Base-by-base conservation (phyloP, 1,139 yeast species). In the Scheffersomyces illinoinensis region DNA sequence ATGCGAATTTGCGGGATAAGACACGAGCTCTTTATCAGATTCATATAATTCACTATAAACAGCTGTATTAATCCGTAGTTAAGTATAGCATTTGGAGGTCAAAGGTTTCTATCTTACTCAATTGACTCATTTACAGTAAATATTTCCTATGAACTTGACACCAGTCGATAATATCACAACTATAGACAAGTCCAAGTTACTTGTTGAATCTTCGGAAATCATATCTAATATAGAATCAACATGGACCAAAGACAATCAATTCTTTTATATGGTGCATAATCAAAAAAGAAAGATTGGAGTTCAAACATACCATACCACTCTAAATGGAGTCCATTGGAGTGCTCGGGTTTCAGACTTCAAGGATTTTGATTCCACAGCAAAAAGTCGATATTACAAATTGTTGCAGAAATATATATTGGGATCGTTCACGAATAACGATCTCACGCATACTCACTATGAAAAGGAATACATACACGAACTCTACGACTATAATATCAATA, bases 361-460 rank as follows among this genome's bases (percentile, higher is more conserved):
- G 20, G 68, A 63, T 55, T 61, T 66, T 21, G 64, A 62, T n/a
- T 62, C 60, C 50, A 61, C 61, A 1, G 51, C 61, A 54, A 66
- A 66, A 56, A 62, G 61, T 43, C 58, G 57, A 47, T 65, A 63
- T 58, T 63, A 61, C 59, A 57, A 61, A 14, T 57, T 60, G 17
- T 58, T 69, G 53, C 47, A 57, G 33, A 62, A 62, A 19, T 70
- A 66, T 53, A 56, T 69, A 52, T 58, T 68, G 50, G 73, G 73
- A 5, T 66, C 70, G 4, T 57, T 62, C n/a, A 50, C 56, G 3
- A 68, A 66, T 56, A 55, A 59, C 50, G 68, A 69, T 17, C 57
- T 66, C 5, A 74, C 76, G 50, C 82, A 78, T 61, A 73, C 81
- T 4, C 71, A 72, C 48, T 75, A 70, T 58, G 83, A 78, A 61